Evolutionary conservation across 495 filamentous ascomycete species (phyloP), one percentile per base, ranked within the genome.

Genomic region (Penicillium steckii): DNA sequence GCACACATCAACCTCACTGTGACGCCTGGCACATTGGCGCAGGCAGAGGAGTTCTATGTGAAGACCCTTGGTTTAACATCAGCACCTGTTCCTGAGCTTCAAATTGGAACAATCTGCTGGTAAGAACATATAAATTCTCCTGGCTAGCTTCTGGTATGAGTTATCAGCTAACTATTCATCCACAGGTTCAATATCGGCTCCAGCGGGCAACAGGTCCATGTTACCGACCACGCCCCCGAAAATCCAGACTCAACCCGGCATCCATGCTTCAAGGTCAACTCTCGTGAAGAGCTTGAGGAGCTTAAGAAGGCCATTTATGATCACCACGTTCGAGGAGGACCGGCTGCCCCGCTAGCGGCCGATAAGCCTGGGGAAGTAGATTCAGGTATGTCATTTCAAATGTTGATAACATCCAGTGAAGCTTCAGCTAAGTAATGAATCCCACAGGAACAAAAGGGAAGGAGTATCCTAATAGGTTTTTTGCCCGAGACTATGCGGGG

Each of bases 1-100:
- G 78, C 80, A 13, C 83, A 85, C 65, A 66, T 85, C 44, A 86
- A 86, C 63, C 69, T 86, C 52, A 70, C 79, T 3, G 78, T 85
- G 18, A 80, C 82, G 0, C 59, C 61, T 0, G 79, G 72, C 33
- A 82, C 80, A 1, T 69, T 85, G 23, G 66, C 72, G 19, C 66
- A 76, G 8, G 83, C 83, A 7, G 55, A 66, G 7, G 69, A 62
- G 9, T 86, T 86, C 70, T 86, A 85, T 65, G 74, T 62, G 47
- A 53, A 57, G 3, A 85, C 81, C 0, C 72, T 85, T 0, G 77
- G 74, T 23, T 65, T 86, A 13, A 72, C 58, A 3, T 56, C 75
- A 4, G 68, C 73, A 0, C 64, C 76, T 3, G 82, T 85, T 7
- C 83, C 83, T 0, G 51, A 64, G 12, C 52, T 76, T 1, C 80